Conservation (phyloP, 2,329 filamentous ascomycete genomes). For the Aspergillus luchuensis region DNA sequence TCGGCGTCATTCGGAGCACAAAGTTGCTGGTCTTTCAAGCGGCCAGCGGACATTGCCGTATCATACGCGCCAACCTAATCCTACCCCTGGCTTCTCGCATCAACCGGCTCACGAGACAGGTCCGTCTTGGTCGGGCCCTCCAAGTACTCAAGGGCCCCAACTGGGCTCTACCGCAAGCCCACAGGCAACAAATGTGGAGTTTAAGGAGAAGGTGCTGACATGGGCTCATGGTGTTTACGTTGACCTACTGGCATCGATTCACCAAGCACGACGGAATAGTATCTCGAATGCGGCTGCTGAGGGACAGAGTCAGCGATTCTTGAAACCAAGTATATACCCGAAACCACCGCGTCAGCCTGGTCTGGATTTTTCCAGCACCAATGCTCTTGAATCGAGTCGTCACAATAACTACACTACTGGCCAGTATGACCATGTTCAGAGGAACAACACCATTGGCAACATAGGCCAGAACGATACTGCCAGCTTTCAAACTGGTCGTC, state of each 20-base stretch:
- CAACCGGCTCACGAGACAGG: slow-evolving; percentile 26
- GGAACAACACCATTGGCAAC: slow-evolving; percentile 17
- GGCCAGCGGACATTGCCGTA: slow-evolving; percentile 33
- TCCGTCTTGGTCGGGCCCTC: slow-evolving; percentile 29
- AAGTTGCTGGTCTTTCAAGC: slow-evolving; percentile 29
- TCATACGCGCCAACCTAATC: slow-evolving; percentile 28
- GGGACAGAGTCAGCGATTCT: slow-evolving; percentile 45
- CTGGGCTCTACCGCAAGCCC: slow-evolving; percentile 24
- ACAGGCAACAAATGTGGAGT: slow-evolving; percentile 49
- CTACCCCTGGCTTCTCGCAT: slow-evolving; percentile 24
- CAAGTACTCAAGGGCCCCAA: slow-evolving; percentile 27
- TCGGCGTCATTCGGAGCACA: slow-evolving; percentile 40
- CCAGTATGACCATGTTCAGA: slow-evolving; percentile 36
- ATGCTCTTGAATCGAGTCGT: slow-evolving; percentile 27
- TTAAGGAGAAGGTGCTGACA: slow-evolving; percentile 68
- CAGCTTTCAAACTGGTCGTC: slow-evolving; percentile 17
- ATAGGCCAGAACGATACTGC: slow-evolving; percentile 21
- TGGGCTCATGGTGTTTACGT: slow-evolving; percentile 74
- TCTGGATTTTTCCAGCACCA: slow-evolving; percentile 50
- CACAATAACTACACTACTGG: slow-evolving; percentile 42
- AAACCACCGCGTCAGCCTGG: slow-evolving; percentile 61
- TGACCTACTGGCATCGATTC: slow-evolving; percentile 67
- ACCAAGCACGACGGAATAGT: slow-evolving; percentile 52
- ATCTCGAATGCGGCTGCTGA: slow-evolving; percentile 51
- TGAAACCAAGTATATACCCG: slow-evolving; percentile 62